Evolutionary conservation across 2,329 filamentous ascomycete genomes (phyloP).

Genomic region (Curvularia lunata): DNA sequence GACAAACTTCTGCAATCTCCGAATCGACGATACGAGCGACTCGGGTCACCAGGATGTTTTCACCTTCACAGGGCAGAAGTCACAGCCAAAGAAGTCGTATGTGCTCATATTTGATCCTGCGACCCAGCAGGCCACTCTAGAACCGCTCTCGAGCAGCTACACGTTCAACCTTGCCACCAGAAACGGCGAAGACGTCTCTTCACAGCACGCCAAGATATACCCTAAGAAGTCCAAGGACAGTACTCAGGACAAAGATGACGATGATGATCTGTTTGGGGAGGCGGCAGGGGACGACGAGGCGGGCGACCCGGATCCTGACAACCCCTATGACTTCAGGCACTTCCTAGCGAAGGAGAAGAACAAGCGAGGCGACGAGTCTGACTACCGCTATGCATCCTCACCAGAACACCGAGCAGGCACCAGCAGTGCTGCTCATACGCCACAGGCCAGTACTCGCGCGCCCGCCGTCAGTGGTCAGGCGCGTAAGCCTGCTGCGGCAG

Average conservation of each 20-base stretch:
- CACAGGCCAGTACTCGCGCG: conserved; percentile 33
- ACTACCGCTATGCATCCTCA: conserved; percentile 34
- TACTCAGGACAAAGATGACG: conserved; percentile 36
- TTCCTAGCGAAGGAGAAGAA: conserved; percentile 47
- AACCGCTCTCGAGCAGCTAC: conserved; percentile 80
- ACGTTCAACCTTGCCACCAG: conserved; percentile 84
- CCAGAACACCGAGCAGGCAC: conserved; percentile 41
- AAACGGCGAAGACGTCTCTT: conserved; percentile 67
- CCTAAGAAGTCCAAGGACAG: conserved; percentile 35
- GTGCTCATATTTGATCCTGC: conserved; percentile 76
- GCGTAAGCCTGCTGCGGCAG: conserved; percentile 18
- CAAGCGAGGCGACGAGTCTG: conserved; percentile 44
- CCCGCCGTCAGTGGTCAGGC: conserved; percentile 18
- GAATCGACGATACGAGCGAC: conserved; percentile 35
- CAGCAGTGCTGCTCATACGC: conserved; percentile 40
- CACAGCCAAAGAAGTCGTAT: conserved; percentile 43
- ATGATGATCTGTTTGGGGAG: conserved; percentile 41
- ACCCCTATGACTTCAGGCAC: conserved; percentile 59
- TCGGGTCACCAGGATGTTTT: conserved; percentile 44
- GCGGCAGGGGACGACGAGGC: conserved; percentile 39
- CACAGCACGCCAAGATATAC: conserved; percentile 71
- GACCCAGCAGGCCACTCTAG: conserved; percentile 78
- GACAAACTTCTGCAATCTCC: conserved; percentile 37
- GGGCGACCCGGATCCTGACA: conserved; percentile 51
- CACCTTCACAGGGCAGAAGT: conserved; percentile 50